A percentile compares a stretch with the other conserved stretches of the same genome.
Evolutionary conservation across 345 rosid species (phyloP).

Genomic region (Mercurialis annua): DNA sequence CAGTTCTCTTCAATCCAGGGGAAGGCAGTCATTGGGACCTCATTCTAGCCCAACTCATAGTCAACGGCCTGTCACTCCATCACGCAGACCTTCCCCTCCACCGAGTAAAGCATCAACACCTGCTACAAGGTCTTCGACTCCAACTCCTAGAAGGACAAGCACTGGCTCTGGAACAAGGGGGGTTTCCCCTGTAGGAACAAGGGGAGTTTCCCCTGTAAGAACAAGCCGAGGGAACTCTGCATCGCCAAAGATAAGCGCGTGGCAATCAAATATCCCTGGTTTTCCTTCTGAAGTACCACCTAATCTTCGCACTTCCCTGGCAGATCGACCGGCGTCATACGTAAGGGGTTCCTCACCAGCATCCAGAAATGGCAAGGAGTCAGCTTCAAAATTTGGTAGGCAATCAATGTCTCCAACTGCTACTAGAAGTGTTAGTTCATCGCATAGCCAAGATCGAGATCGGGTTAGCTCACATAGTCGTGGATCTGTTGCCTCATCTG

Average conservation of each 20-base stretch:
- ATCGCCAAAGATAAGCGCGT: slow-evolving; percentile 84
- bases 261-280: slow-evolving; percentile 93
- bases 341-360: slow-evolving; percentile 99
- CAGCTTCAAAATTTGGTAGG: slow-evolving; percentile 52
- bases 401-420: slow-evolving; percentile 96
- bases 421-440: slow-evolving; percentile 84
- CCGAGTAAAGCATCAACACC: slow-evolving; percentile 58
- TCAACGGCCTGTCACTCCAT: slow-evolving; percentile 54
- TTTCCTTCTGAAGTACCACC: slow-evolving; percentile 96
- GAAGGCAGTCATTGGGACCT: slow-evolving; percentile 79
- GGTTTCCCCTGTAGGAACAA: slow-evolving; percentile 62
- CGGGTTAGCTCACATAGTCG: slow-evolving; percentile 72
- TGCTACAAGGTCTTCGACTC: slow-evolving; percentile 70
- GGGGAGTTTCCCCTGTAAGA: slow-evolving; percentile 76
- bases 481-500: slow-evolving; percentile 89
- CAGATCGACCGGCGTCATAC: slow-evolving; percentile 88
- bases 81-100: slow-evolving; percentile 73
- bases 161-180: slow-evolving; percentile 72
- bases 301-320: slow-evolving; percentile 93
- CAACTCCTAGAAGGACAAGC: slow-evolving; percentile 72
- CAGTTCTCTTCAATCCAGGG: slow-evolving; percentile 64
- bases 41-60: slow-evolving; percentile 63
- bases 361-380: slow-evolving; percentile 76
- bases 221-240: slow-evolving; percentile 76
- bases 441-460: slow-evolving; percentile 86